Percentiles rank a stretch among this genome's conserved stretches.
These are phyloP conservation scores for Akanthomyces dipterigenus DNA, from an alignment of 2,329 filamentous ascomycete genomes.

Conservation along the genomic window DNA sequence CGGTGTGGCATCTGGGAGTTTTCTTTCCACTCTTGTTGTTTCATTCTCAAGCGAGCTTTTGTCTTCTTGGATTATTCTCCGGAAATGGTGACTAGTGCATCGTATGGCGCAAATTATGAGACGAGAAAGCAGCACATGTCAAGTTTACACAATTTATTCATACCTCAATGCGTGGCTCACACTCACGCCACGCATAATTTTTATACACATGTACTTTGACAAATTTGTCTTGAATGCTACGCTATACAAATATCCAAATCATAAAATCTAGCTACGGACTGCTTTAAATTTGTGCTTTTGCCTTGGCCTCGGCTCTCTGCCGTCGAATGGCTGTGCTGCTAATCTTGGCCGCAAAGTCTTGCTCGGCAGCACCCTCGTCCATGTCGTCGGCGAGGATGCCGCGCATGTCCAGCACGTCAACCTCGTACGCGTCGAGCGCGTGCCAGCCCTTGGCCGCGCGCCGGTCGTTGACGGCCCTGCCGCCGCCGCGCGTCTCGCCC, in stretches of 20 bases:
- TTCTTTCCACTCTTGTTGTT: not conserved
- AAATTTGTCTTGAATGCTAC: not conserved
- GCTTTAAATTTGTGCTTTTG: slow-evolving; percentile 9
- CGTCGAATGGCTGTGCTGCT: slow-evolving; percentile 80
- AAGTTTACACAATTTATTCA: not conserved
- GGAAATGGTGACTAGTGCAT: not conserved
- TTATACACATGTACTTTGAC: not conserved
- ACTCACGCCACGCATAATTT: not conserved
- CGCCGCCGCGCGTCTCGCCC: slow-evolving; percentile 78
- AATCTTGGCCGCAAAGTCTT: slow-evolving; percentile 74
- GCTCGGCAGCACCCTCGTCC: slow-evolving; percentile 28
- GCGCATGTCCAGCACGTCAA: slow-evolving; percentile 71
- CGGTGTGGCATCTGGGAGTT: not conserved
- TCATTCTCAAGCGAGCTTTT: not conserved
- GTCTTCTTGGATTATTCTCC: not conserved
- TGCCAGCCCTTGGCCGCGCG: slow-evolving; percentile 70
- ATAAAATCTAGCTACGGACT: no score
- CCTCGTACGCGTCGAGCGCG: slow-evolving; percentile 72
- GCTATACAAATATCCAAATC: not conserved
- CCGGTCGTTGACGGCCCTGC: slow-evolving; percentile 78
- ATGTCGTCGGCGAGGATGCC: slow-evolving; percentile 31
- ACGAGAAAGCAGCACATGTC: not conserved
- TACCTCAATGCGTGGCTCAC: not conserved
- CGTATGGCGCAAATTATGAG: not conserved
- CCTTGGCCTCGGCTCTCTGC: slow-evolving; percentile 32